These are phyloP conservation scores for Acanthamoeba healyi DNA, from an alignment of 208 protist species.

Conservation along the genomic window DNA sequence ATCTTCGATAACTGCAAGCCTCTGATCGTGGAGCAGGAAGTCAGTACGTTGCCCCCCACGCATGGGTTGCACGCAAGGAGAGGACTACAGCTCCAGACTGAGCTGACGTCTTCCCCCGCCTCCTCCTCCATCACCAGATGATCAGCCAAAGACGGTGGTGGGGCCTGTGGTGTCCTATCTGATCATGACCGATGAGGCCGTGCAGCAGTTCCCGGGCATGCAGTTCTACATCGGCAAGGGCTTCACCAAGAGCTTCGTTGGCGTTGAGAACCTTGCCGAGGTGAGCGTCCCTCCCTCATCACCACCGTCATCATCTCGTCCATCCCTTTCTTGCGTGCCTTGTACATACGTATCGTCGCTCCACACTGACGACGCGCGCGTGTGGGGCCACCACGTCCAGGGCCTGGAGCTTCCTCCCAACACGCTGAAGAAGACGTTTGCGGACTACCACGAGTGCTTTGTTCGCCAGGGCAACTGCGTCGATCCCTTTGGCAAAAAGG, in stretches of 20 bases:
- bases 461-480: constrained; percentile 17
- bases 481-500: constrained; percentile 92
- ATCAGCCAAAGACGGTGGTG: constrained; percentile 65
- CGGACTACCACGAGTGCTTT: constrained; percentile 76
- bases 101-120: neutral
- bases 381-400: neutral
- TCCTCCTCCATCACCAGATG: constrained; percentile 14
- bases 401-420: neutral
- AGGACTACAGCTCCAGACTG: no score
- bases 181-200: constrained; percentile 91
- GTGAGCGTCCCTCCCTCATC: no score
- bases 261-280: constrained; percentile 84
- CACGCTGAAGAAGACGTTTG: constrained; percentile 72
- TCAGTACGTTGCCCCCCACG: neutral
- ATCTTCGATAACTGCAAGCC: constrained; percentile 89
- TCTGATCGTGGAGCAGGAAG: neutral
- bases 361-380: neutral
- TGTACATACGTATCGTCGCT: no score
- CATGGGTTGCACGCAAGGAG: neutral
- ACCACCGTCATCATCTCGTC: no score
- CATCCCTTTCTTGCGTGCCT: no score
- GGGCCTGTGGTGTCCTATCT: constrained; percentile 88
- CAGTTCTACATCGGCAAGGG: constrained; percentile 92
- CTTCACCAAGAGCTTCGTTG: constrained; percentile 88
- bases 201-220: constrained; percentile 91